A percentile compares a stretch with the other conserved stretches of the same genome.
Evolutionary conservation across 306 rosid genomes (phyloP).

Genomic region (Myrica gale): DNA sequence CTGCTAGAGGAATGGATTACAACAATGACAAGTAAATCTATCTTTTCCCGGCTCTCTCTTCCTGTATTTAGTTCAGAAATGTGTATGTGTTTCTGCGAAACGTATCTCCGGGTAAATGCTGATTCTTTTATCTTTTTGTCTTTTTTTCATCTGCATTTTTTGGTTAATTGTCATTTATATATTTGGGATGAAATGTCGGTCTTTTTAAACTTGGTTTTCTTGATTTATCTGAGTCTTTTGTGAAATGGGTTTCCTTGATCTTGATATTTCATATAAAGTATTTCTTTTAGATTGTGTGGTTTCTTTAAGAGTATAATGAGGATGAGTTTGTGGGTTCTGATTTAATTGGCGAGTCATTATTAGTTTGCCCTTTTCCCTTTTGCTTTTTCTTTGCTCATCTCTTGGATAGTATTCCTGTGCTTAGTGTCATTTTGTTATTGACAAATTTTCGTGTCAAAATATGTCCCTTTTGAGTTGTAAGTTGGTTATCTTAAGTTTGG

Average conservation of each 20-base stretch:
- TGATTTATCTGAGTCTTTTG: background rate
- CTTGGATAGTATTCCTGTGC: conserved; percentile 10
- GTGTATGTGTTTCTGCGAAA: no score
- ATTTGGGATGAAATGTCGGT: conserved; percentile 7
- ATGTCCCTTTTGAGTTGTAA: no score
- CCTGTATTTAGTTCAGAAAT: conserved; percentile 15
- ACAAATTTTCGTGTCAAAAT: no score
- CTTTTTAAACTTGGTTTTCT: background rate
- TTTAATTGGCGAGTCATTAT: conserved; percentile 43
- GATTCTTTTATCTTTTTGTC: conserved; percentile 7
- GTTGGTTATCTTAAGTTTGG: no score
- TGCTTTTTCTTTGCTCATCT: conserved; percentile 20
- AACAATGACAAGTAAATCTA: conserved; percentile 51
- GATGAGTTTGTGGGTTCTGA: conserved; percentile 42
- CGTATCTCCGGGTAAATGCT: no score
- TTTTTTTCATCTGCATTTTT: background rate
- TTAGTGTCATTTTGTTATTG: no score
- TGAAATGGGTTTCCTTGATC: background rate
- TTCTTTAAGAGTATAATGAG: conserved; percentile 28
- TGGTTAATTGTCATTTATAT: background rate
- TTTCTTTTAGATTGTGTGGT: conserved; percentile 12
- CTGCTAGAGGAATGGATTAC: conserved; percentile 47
- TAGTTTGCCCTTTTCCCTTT: conserved; percentile 13
- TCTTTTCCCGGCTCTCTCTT: conserved; percentile 17
- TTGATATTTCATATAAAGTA: conserved; percentile 15